These are phyloP conservation scores for Hortiboletus flavorubellus DNA, from an alignment of 768 basidiomycete species.

Conservation along the genomic window DNA sequence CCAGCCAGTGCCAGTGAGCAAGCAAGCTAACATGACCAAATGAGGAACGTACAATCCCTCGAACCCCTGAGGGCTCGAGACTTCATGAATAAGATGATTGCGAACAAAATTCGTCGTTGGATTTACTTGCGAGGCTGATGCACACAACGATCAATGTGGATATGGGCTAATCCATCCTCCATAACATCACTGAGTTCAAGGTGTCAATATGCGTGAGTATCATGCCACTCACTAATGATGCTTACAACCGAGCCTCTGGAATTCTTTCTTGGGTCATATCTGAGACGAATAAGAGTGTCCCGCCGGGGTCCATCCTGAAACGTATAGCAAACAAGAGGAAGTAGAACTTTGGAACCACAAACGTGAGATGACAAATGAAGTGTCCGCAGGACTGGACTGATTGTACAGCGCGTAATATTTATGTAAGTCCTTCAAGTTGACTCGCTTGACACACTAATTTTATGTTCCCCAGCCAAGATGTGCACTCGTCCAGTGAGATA, in stretches of 20 bases:
- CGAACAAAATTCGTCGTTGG: neutral
- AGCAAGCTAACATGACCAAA: neutral
- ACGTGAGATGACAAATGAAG: slow-evolving; percentile 1
- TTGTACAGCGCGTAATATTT: slow-evolving; percentile 60
- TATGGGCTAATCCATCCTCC: slow-evolving; percentile 72
- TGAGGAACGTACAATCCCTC: slow-evolving; percentile 65
- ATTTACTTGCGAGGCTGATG: neutral
- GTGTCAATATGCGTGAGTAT: slow-evolving; percentile 4
- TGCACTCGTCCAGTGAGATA: neutral
- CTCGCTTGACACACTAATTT: too few species aligned
- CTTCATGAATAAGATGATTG: slow-evolving; percentile 77
- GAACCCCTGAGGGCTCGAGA: slow-evolving; percentile 92
- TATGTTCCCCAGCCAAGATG: neutral
- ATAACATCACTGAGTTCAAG: slow-evolving; percentile 53
- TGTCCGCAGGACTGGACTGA: slow-evolving; percentile 65
- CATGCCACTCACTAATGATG: slow-evolving; percentile 3
- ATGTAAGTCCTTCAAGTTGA: too few species aligned
- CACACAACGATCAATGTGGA: slow-evolving; percentile 77
- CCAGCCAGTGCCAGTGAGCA: slow-evolving; percentile 33
- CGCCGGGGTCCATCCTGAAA: slow-evolving; percentile 95
- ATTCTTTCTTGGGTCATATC: slow-evolving; percentile 85
- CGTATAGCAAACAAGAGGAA: slow-evolving; percentile 81
- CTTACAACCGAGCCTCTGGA: slow-evolving; percentile 72
- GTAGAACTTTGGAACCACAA: slow-evolving; percentile 71
- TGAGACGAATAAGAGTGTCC: slow-evolving; percentile 80